These are phyloP conservation scores for Pleurotus tuber-regium DNA, from an alignment of 768 basidiomycete genomes.

Conservation along the genomic window DNA sequence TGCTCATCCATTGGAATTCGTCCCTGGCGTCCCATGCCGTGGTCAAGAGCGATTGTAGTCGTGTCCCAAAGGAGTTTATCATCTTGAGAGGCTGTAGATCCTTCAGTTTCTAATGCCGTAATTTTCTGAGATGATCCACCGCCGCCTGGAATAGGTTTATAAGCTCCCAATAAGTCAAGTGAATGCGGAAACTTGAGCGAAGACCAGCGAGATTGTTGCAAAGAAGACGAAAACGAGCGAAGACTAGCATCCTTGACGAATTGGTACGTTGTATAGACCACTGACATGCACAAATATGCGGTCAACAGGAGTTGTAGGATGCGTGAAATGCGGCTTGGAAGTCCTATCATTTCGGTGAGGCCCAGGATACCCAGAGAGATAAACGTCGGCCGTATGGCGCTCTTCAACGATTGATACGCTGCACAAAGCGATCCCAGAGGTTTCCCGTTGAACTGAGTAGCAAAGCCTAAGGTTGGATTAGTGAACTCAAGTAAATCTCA, in stretches of 20 bases:
- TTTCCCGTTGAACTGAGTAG: too few species aligned
- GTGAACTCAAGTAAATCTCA: too few species aligned
- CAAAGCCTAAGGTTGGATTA: too few species aligned
- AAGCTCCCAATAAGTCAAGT: conserved; percentile 14
- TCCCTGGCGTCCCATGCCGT: conserved; percentile 30
- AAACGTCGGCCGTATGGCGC: neutral
- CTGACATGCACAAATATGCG: conserved; percentile 35
- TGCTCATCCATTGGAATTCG: conserved; percentile 41
- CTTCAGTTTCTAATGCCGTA: conserved; percentile 3
- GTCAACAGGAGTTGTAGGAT: conserved; percentile 25
- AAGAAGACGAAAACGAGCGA: conserved; percentile 22
- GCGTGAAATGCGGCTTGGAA: conserved; percentile 17
- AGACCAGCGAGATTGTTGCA: conserved; percentile 15
- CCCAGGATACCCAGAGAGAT: too few species aligned
- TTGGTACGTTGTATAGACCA: conserved; percentile 43
- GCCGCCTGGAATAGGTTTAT: conserved; percentile 14
- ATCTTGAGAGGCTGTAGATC: conserved; percentile 8
- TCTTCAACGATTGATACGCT: neutral
- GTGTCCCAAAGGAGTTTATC: conserved; percentile 30
- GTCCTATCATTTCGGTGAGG: conserved; percentile 6
- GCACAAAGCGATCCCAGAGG: too few species aligned
- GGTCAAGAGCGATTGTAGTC: conserved; percentile 29
- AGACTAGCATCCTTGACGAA: conserved; percentile 29
- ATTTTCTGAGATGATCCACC: conserved; percentile 13
- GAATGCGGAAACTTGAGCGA: conserved; percentile 13